These are phyloP conservation scores for Emiliania huxleyi DNA, from an alignment of 78 protist genomes.

Conservation along the genomic window DNA sequence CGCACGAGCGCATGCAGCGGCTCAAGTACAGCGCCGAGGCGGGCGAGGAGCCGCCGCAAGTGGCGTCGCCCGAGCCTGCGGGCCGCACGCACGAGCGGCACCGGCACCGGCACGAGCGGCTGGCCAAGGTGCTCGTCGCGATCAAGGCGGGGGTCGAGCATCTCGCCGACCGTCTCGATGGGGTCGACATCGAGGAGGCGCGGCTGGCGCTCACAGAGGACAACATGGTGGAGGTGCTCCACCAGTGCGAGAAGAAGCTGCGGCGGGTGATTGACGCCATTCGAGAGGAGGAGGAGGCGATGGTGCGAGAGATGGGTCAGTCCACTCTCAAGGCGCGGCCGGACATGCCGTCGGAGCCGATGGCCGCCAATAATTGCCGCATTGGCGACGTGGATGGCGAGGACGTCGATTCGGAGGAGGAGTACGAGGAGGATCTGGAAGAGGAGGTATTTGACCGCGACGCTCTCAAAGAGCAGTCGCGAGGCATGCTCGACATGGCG, in stretches of 20 bases:
- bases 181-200: background rate
- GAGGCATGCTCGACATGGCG: constrained; percentile 34
- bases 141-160: constrained; percentile 60
- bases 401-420: background rate
- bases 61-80: background rate
- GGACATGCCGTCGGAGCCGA: background rate
- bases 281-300: background rate
- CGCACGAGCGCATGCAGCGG: constrained; percentile 32
- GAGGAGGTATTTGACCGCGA: constrained; percentile 59
- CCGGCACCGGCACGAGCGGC: constrained; percentile 26
- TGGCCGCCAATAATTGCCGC: background rate
- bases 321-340: background rate
- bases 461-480: constrained; percentile 28
- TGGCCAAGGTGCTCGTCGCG: constrained; percentile 20
- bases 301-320: background rate
- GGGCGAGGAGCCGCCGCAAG: background rate
- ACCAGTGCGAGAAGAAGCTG: constrained; percentile 29
- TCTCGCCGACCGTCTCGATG: constrained; percentile 39
- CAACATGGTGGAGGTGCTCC: constrained; percentile 27
- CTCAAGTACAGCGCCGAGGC: constrained; percentile 36
- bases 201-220: background rate
- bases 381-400: background rate
- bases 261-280: background rate
- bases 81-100: background rate
- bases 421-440: constrained; percentile 41